These are phyloP conservation scores for Spathaspora girioi DNA, from an alignment of 805 yeast species.

Conservation along the genomic window DNA sequence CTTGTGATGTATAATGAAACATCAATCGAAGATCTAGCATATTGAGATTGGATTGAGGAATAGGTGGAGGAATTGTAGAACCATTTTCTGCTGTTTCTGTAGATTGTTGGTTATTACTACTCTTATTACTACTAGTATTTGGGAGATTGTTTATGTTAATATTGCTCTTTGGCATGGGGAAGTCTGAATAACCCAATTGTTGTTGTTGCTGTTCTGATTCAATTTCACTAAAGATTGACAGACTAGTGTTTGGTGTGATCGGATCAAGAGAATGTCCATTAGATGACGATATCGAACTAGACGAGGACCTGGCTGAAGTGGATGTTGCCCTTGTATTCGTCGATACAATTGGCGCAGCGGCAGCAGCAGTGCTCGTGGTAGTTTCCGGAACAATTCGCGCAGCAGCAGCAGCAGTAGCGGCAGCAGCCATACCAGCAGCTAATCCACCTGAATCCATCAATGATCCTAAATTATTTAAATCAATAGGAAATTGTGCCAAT, in stretches of 20 bases:
- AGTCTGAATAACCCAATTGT: not conserved
- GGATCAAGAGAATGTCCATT: constrained; percentile 5
- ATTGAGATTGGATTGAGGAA: constrained; percentile 39
- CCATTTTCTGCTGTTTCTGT: not conserved
- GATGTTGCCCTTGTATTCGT: not conserved
- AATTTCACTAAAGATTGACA: not conserved
- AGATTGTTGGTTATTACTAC: too few species aligned
- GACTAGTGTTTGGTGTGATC: constrained; percentile 5
- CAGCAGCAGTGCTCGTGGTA: not conserved
- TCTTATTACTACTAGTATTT: not conserved
- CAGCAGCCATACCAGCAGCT: constrained; percentile 2
- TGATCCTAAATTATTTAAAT: constrained; percentile 33
- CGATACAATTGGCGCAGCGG: not conserved
- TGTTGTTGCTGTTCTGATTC: not conserved
- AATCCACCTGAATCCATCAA: constrained; percentile 14
- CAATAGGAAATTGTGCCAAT: constrained; percentile 41
- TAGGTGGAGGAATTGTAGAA: constrained; percentile 4
- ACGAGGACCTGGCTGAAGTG: constrained; percentile 4
- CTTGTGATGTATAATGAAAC: constrained; percentile 83
- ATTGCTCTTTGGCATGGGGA: not conserved
- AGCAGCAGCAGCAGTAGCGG: not conserved
- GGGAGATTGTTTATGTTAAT: not conserved
- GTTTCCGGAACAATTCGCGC: constrained; percentile 1
- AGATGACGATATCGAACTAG: constrained; percentile 5
- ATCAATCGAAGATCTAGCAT: constrained; percentile 76